phyloP scores from a whole-genome alignment of 2,329 filamentous ascomycete genomes.

The Sporothrix curviconia region DNA sequence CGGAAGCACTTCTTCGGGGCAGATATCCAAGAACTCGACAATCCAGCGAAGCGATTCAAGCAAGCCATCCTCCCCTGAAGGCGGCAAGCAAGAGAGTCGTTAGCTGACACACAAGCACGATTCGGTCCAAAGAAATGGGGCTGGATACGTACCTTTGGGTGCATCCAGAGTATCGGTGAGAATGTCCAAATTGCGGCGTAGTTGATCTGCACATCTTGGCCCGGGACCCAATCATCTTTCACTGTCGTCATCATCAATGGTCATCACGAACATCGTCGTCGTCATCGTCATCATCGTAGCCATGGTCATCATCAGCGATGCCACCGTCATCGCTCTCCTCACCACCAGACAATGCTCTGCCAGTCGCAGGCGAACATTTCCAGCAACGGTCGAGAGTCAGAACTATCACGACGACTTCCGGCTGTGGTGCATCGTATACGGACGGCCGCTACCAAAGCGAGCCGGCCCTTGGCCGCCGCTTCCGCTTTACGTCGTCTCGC shows the following conservation, averaged over 20 bases:
- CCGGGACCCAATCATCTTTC: slow-evolving; percentile 90
- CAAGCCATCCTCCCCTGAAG: slow-evolving; percentile 65
- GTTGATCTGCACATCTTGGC: slow-evolving; percentile 93
- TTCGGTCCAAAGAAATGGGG: slow-evolving; percentile 1
- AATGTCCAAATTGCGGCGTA: slow-evolving; percentile 89
- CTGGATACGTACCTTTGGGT: slow-evolving; percentile 53
- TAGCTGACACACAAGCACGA: neutral
- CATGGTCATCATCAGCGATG: slow-evolving; percentile 65
- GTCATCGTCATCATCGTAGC: slow-evolving; percentile 82
- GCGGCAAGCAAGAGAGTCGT: neutral
- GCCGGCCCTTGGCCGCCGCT: slow-evolving; percentile 50
- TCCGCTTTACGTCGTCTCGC: slow-evolving; percentile 56
- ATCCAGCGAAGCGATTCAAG: slow-evolving; percentile 92
- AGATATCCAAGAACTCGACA: slow-evolving; percentile 93
- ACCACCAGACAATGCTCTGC: neutral
- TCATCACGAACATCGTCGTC: slow-evolving; percentile 41
- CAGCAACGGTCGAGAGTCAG: slow-evolving; percentile 43
- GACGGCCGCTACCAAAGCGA: slow-evolving; percentile 56
- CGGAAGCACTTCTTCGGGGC: slow-evolving; percentile 88
- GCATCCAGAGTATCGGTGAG: slow-evolving; percentile 83
- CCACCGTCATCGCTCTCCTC: slow-evolving; percentile 50
- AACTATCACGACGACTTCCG: slow-evolving; percentile 52
- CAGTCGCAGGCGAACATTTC: slow-evolving; percentile 23
- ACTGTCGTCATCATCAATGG: slow-evolving; percentile 49
- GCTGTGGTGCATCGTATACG: slow-evolving; percentile 40